Evolutionary conservation across 2,329 filamentous ascomycete genomes (phyloP), one percentile per base, ranked within the genome.

Genomic region (Sporothrix mexicana): DNA sequence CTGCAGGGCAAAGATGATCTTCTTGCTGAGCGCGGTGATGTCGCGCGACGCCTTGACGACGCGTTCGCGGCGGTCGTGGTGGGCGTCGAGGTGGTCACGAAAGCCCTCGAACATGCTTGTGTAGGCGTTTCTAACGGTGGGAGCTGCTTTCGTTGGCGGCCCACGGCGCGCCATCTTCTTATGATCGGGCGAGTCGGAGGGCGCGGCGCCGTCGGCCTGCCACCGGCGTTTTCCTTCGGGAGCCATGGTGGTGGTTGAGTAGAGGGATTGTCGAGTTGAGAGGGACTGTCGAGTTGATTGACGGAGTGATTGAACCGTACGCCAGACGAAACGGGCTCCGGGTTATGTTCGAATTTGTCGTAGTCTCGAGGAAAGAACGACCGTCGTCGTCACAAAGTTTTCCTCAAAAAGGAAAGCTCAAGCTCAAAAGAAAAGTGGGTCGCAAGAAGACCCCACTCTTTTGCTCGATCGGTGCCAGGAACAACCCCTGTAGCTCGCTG

Each of bases 21-120:
- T 99, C 86, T 99, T 99, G 82, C 94, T 97, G 71, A 94, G 85
- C 0, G 94, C 94, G 7, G 96, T 99, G 73, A 99, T 93, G 81
- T 99, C 96, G 75, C 95, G 87, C 9, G 93, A 97, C 1, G 91
- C 92, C 84, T 98, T 99, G 79, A 97, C 93, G 77, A 97, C 90
- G 70, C 92, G 89, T 83, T 98, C 95, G 72, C 94, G 88, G 17
- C 96, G 91, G 82, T 98, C 96, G 81, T 99, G 93, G 80, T 98
- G 95, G 82, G 96, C 90, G 79, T 99, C 96, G 41, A 99, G 86
- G 82, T 98, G 95, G 78, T 92, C 87, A 69, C 95, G 91, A 80
- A 98, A 97, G 8, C 81, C 84, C 81, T 93, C 92, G 80, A 99
- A 99, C 87, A 98, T 94, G 76, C 90, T 82, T 74, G 90, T 89